These are phyloP conservation scores for Sambucus nigra DNA, from an alignment of 129 eudicot species.

Conservation along the genomic window DNA sequence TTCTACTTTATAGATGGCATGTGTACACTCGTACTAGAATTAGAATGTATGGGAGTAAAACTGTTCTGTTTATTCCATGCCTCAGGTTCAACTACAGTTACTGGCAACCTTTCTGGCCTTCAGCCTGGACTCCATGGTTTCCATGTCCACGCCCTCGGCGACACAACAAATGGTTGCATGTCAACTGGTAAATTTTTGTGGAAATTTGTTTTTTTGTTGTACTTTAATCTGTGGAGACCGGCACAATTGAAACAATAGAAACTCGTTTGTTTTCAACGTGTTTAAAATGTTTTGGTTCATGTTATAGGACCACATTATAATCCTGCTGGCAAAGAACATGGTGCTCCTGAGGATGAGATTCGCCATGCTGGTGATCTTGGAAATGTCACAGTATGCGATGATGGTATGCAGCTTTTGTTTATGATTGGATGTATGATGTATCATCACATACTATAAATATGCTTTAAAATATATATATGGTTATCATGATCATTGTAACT, in stretches of 20 bases:
- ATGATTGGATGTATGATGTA: neutral
- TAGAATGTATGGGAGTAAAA: neutral
- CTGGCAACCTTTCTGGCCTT: constrained; percentile 72
- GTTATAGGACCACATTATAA: constrained; percentile 81
- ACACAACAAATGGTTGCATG: constrained; percentile 97
- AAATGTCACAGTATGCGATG: constrained; percentile 79
- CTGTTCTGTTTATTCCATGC: constrained; percentile 9
- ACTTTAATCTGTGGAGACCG: neutral
- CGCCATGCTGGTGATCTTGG: constrained; percentile 99
- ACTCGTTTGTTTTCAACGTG: neutral
- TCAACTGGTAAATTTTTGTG: constrained; percentile 62
- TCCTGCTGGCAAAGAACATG: constrained; percentile 88
- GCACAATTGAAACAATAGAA: neutral
- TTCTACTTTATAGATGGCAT: neutral
- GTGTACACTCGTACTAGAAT: neutral
- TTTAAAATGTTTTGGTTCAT: constrained; percentile 2
- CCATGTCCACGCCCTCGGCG: constrained; percentile 97
- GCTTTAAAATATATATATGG: neutral
- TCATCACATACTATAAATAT: neutral
- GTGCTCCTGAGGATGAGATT: constrained; percentile 82
- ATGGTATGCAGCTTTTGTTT: constrained; percentile 43
- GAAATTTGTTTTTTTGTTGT: neutral
- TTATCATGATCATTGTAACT: neutral
- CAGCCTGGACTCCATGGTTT: constrained; percentile 87
- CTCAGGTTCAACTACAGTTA: constrained; percentile 78